phyloP scores from a whole-genome alignment of 1,284 basidiomycete species.

The Cutaneotrichosporon cutaneum region DNA sequence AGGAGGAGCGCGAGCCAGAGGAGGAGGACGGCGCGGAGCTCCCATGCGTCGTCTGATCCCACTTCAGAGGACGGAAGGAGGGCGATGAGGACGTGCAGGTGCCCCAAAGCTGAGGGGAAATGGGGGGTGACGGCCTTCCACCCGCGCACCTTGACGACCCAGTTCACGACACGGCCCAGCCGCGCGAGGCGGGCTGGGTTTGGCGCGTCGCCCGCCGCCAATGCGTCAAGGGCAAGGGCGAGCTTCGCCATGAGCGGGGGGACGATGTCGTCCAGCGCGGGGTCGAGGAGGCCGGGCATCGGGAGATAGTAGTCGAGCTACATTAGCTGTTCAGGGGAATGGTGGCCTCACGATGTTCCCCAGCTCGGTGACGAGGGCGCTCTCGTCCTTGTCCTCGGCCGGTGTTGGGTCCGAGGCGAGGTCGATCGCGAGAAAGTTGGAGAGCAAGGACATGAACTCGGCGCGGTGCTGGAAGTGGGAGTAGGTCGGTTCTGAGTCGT shows the following conservation, averaged over 20 bases:
- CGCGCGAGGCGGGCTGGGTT: slow-evolving; percentile 56
- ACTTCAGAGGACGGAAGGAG: slow-evolving; percentile 55
- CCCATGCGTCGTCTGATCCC: slow-evolving; percentile 61
- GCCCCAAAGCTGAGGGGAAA: slow-evolving; percentile 84
- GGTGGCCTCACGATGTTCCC: slow-evolving; percentile 48
- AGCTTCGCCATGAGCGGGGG: slow-evolving; percentile 71
- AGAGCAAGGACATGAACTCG: slow-evolving; percentile 62
- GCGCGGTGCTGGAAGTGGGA: slow-evolving; percentile 53
- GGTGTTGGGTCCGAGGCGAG: slow-evolving; percentile 53
- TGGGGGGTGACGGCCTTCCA: slow-evolving; percentile 89
- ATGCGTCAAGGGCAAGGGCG: slow-evolving; percentile 59
- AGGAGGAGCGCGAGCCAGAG: slow-evolving; percentile 92
- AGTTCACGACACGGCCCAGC: slow-evolving; percentile 70
- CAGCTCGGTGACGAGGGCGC: slow-evolving; percentile 56
- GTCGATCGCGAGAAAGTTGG: slow-evolving; percentile 59
- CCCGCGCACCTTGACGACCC: slow-evolving; percentile 84
- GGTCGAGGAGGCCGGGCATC: slow-evolving; percentile 90
- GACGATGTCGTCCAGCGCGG: slow-evolving; percentile 82
- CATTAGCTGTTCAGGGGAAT: background rate
- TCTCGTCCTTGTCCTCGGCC: slow-evolving; percentile 56
- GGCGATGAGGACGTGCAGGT: slow-evolving; percentile 71
- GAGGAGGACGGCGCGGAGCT: slow-evolving; percentile 76
- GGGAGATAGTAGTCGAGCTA: slow-evolving; percentile 91
- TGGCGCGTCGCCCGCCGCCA: slow-evolving; percentile 31
- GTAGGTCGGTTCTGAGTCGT: slow-evolving; percentile 49